Conservation (phyloP, 345 rosid species). For the Balakata baccata region DNA sequence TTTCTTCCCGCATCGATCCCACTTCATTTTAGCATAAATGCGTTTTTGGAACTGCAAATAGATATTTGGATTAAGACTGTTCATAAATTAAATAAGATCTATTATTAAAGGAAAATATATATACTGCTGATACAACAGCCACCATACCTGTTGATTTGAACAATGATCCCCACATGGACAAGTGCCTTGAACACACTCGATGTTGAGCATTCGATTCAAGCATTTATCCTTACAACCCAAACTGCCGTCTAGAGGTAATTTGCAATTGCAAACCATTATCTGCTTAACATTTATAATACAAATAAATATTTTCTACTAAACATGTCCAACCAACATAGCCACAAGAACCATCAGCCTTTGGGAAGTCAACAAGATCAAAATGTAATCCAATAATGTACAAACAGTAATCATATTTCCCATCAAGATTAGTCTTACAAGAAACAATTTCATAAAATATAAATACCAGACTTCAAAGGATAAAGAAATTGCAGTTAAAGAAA, state of each 20-base stretch:
- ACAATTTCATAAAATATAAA: not conserved
- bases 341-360: conserved; percentile 2
- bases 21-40: conserved; percentile 65
- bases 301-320: not conserved
- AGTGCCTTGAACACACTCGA: conserved; percentile 91
- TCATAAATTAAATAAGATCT: not conserved
- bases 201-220: conserved; percentile 93
- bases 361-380: not conserved
- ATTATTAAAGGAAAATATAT: not conserved
- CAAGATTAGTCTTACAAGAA: not conserved
- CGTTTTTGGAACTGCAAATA: conserved; percentile 86
- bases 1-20: conserved; percentile 84
- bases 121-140: conserved; percentile 9
- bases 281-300: conserved; percentile 28
- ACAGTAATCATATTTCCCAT: not conserved
- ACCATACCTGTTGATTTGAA: conserved; percentile 87
- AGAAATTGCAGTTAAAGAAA: not conserved
- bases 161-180: conserved; percentile 89
- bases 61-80: conserved; percentile 10
- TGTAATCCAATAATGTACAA: not conserved
- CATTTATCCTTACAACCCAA: conserved; percentile 94
- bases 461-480: not conserved
- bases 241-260: conserved; percentile 51
- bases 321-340: not conserved
- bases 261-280: conserved; percentile 98